Conservation (phyloP, 1,284 basidiomycete genomes). For the Trametes pubescens region DNA sequence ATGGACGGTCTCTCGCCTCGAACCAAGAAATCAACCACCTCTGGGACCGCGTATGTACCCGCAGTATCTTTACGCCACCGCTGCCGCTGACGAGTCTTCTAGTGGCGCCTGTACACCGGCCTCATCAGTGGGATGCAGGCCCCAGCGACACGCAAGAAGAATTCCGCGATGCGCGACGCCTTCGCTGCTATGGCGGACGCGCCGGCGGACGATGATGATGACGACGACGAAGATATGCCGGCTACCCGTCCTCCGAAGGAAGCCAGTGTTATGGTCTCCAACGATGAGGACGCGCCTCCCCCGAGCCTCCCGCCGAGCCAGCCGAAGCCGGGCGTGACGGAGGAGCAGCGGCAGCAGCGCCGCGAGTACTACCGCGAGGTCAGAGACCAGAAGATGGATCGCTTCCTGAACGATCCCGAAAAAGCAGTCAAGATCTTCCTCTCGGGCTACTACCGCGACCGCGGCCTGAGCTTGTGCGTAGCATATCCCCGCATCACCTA, state of each 20-base stretch:
- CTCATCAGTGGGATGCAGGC: conserved; percentile 49
- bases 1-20: conserved; percentile 55
- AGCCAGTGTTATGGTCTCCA: conserved; percentile 13
- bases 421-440: conserved; percentile 62
- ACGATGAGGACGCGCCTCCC: neutral
- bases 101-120: conserved; percentile 65
- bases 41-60: conserved; percentile 64
- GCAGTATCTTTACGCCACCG: neutral
- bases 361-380: conserved; percentile 48
- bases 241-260: conserved; percentile 26
- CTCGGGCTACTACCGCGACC: conserved; percentile 67
- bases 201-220: conserved; percentile 28
- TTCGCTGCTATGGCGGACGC: conserved; percentile 11
- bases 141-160: conserved; percentile 39
- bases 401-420: conserved; percentile 68
- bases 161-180: conserved; percentile 26
- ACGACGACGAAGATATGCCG: conserved; percentile 29
- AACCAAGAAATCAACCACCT: conserved; percentile 53
- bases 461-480: conserved; percentile 68
- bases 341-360: conserved; percentile 40
- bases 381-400: conserved; percentile 49
- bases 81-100: neutral
- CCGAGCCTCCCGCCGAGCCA: neutral
- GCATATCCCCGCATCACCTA: neutral
- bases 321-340: conserved; percentile 14